Conservation (phyloP, 1,284 basidiomycete genomes). For the Takashimella koratensis region DNA sequence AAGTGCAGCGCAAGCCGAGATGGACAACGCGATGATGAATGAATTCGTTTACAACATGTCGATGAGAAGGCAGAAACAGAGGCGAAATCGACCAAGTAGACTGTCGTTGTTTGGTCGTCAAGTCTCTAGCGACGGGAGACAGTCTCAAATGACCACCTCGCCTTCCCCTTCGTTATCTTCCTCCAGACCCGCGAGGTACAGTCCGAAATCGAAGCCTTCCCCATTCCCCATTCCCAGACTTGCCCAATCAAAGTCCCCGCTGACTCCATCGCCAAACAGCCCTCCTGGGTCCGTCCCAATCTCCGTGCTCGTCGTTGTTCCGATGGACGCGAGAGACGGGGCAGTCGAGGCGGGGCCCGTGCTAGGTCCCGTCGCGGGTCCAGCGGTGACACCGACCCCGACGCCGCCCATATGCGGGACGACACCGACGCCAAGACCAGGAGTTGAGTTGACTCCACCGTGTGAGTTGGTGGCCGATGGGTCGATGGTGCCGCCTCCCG, state of each 20-base stretch:
- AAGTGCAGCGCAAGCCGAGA: no score
- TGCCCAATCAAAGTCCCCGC: slow-evolving; percentile 25
- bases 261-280: neutral
- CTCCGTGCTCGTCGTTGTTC: neutral
- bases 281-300: neutral
- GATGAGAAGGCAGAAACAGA: no score
- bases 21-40: no score
- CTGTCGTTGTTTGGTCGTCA: no score
- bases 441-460: neutral
- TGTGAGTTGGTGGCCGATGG: neutral
- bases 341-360: neutral
- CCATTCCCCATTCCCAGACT: slow-evolving; percentile 16
- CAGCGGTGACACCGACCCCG: neutral
- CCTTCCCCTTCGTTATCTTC: slow-evolving; percentile 29
- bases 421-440: neutral
- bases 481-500: slow-evolving; percentile 5
- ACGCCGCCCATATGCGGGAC: neutral
- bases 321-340: neutral
- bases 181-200: slow-evolving; percentile 37
- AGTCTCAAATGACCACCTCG: slow-evolving; percentile 19
- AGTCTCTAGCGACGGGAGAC: no score
- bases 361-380: neutral
- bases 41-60: no score
- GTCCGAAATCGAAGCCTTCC: slow-evolving; percentile 32
- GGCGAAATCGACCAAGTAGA: no score